Percentiles rank a stretch among this genome's conserved stretches.
Evolutionary conservation across 257 asterid genomes (phyloP).

Genomic region (Buddleja alternifolia): DNA sequence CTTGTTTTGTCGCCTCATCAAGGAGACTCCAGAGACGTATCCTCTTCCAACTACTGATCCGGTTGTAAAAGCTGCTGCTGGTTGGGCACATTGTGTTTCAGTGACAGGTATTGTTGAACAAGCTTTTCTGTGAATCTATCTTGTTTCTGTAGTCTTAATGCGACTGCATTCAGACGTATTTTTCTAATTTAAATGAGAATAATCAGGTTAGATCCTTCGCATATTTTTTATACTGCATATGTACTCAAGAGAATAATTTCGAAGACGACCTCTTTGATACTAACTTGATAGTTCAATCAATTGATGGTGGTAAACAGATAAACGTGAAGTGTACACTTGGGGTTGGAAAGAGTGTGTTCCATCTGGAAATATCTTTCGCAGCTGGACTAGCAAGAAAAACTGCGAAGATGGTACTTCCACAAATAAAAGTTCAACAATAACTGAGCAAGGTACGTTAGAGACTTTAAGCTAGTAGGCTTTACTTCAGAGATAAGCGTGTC

Average conservation of each 20-base stretch:
- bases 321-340: conserved; percentile 69
- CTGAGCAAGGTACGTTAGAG: conserved; percentile 53
- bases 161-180: neutral
- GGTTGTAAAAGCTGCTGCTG: conserved; percentile 66
- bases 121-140: neutral
- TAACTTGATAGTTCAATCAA: conserved; percentile 1
- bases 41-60: conserved; percentile 62
- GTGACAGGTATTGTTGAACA: conserved; percentile 53
- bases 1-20: conserved; percentile 26
- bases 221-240: conserved; percentile 1
- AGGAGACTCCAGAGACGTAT: conserved; percentile 68
- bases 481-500: neutral
- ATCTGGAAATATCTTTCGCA: conserved; percentile 46
- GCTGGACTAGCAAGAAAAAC: conserved; percentile 38
- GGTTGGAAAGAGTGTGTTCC: conserved; percentile 94
- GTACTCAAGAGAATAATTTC: neutral
- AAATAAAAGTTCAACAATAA: conserved; percentile 41
- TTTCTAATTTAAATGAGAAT: neutral
- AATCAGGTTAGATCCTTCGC: neutral
- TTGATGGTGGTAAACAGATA: conserved; percentile 40
- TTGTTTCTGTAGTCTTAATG: neutral
- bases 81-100: conserved; percentile 83
- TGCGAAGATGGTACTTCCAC: conserved; percentile 44
- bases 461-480: neutral
- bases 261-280: neutral